Percentiles rank a stretch among this genome's conserved stretches.
phyloP scores from a whole-genome alignment of 2,329 filamentous ascomycete species.

The Pseudocercospora musae region DNA sequence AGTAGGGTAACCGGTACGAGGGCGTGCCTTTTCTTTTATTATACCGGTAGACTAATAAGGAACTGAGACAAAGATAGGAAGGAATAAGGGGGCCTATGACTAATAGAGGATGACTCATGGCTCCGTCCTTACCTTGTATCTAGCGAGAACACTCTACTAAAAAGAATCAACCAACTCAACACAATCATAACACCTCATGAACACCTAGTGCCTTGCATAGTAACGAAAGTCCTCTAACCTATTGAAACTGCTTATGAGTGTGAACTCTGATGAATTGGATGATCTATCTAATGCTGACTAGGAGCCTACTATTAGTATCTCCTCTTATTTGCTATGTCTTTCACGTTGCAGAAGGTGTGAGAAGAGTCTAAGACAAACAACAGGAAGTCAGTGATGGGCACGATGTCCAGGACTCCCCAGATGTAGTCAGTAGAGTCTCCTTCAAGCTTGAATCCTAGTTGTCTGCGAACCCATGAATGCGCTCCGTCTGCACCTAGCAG shows the following conservation, averaged over 20 bases:
- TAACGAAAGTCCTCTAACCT: no score
- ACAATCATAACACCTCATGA: no score
- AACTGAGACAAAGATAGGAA: no score
- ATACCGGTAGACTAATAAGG: no score
- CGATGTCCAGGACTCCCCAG: conserved; percentile 33
- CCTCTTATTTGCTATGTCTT: background rate
- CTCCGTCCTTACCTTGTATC: no score
- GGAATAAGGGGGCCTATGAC: no score
- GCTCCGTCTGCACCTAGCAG: conserved; percentile 72
- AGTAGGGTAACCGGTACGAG: no score
- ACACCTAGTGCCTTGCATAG: no score
- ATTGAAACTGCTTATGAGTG: background rate
- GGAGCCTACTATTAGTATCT: background rate
- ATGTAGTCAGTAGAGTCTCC: conserved; percentile 30
- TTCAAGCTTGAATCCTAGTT: conserved; percentile 27
- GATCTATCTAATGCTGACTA: background rate
- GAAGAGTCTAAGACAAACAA: background rate
- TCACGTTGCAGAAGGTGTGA: background rate
- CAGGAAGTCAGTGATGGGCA: conserved; percentile 30
- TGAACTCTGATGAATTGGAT: background rate
- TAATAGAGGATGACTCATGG: no score
- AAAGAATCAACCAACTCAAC: no score
- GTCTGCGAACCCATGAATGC: conserved; percentile 64
- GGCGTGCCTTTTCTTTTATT: no score
- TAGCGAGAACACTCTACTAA: no score